Base-by-base conservation (phyloP, 2,329 filamentous ascomycete genomes). In the Ceratocystis diversiconidia region DNA sequence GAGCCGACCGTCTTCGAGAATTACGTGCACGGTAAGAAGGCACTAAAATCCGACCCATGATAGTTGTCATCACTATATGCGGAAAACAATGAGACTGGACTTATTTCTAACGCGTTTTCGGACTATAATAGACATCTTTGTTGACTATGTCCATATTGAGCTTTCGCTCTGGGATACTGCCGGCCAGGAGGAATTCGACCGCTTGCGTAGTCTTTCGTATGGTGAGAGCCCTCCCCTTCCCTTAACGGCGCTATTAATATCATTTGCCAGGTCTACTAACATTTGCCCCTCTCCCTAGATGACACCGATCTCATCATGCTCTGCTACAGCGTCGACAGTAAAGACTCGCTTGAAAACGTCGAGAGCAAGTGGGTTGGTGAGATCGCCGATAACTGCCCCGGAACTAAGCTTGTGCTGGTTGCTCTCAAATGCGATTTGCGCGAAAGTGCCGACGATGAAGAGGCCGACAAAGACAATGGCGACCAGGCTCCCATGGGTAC, bases 251-350 rank as follows among this genome's bases (percentile, higher is more conserved):
- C 12, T 8, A 62, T 15, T n/a, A 41, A 25, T 62, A 5, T 19
- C 17, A 25, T 19, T 46, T 10, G 46, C 12, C 43, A 19, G 22
- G 15, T 8, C 22, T 15, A 30, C 43, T 61, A 61, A 65, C 57
- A 19, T 48, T 25, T 30, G 15, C 19, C 12, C n/a, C 15, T 15
- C 15, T 6, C 1, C 12, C 41, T 68, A 82, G 80, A 87, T 70
- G 94, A 99, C 74, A 99, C 94, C 64, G 94, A 99, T 73, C 86
- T 95, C 57, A 96, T 99, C 72, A 96, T 99, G 88, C 89, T 99
- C 71, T 99, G 94, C 80, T 99, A 97, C 78, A 94, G 89, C 72
- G 89, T 97, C 74, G 94, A 99, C 77, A 96, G 90, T 74, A 90
- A 88, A 70, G 92, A 96, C 76, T 96, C 92, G 2, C 85, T 99